Evolutionary conservation across 1,284 basidiomycete species (phyloP), one percentile per base, ranked within the genome.

Genomic region (Puccinia polysora): DNA sequence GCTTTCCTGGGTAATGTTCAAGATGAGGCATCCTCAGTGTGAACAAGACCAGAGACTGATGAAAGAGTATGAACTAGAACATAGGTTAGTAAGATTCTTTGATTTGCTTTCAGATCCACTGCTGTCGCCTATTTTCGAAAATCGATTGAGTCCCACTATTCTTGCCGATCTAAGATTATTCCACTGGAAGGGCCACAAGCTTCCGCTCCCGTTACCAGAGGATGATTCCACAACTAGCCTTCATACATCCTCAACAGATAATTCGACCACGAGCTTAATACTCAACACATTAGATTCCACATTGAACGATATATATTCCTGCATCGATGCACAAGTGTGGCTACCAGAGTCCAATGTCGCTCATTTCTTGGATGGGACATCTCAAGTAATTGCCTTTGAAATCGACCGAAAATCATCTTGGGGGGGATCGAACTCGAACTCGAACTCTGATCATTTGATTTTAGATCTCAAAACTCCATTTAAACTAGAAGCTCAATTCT

Each of bases 261-360:
- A 73, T 40, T 73, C 70, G 40, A 73, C 70, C 12, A 65, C 70
- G 7, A 63, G 70, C 43, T 15, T 73, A 23, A 65, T 32, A 23
- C 45, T 63, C 14, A 63, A 63, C 30, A 45, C 45, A 30, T 52
- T 55, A 30, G 32, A 45, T 4, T 56, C 50, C 20, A 55, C 38
- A 23, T 40, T 72, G 36, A 65, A 73, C 47, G 70, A 73, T 40
- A 64, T 73, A 15, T 73, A 73, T 23, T 23, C 52, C 43, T 64
- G 70, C 28, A 73, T 73, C 2, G 70, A 73, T 50, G 70, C 70
- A 28, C 60, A 73, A 45, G 70, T 73, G 12, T 73, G 70, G 70
- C 28, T 56, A 47, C 70, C 70, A 2, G 70, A 73, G 40, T 45
- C 53, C n/a, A 55, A 52, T n/a, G 28, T 47, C 7, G 70, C 70